Evolutionary conservation across 2,329 filamentous ascomycete genomes (phyloP), one percentile per base, ranked within the genome.

Genomic region (Alternaria dauci): DNA sequence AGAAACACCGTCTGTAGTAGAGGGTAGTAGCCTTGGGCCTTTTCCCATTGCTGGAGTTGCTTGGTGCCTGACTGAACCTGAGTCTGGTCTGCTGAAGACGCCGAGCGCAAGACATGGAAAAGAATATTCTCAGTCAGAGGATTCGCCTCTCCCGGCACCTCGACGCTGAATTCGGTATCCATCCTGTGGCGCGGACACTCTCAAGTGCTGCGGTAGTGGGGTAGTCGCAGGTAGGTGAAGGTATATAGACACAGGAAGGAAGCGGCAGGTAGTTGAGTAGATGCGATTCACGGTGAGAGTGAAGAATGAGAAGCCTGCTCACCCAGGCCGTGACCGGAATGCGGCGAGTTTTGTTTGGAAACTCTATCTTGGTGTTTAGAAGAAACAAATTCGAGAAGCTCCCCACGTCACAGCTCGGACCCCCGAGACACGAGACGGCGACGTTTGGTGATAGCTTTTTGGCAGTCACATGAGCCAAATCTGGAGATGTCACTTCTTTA

Each of bases 111-210:
- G n/a, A 80, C 80, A 61, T 83, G 81, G 52, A 82, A 79, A 2
- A 86, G 77, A 18, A 78, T 79, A 48, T 76, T 73, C 56, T 83
- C 81, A 8, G 80, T 84, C 25, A 86, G 78, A 8, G 83, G 83
- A 59, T 82, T 93, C 44, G 93, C 90, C 81, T 95, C 93, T 66
- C 91, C 93, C 7, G 91, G 86, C 61, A 93, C 88, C 81, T 96
- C 93, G n/a, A 68, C 68, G 34, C 69, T 65, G 52, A 76, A 72
- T 38, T 75, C 71, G 53, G 69, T 66, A 43, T 75, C 67, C 77
- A 79, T 79, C 36, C 52, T 56, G 52, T 36, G 41, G 26, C 30
- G 43, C 8, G 43, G 54, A 32, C n/a, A 42, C 28, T 39, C 36
- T 20, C 32, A 25, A 47, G 23, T 51, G 48, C 43, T 36, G 60